Base-by-base conservation (phyloP, 352 stramenopile genomes). In the Pythium phragmitis region DNA sequence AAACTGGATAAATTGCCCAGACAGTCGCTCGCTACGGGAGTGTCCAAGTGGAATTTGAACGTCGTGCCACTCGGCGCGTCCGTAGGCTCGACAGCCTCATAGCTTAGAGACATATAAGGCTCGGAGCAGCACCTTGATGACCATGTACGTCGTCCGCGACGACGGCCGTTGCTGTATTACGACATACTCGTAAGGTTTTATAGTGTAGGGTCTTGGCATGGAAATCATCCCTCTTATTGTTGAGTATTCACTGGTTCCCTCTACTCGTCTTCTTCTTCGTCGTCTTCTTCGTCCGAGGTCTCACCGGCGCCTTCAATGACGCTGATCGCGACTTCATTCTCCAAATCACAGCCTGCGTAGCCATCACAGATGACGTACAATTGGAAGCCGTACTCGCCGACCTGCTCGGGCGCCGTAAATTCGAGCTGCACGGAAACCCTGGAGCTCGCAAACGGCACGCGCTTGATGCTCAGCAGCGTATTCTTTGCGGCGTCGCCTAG, bases 361-460 rank as follows among this genome's bases (percentile, higher is more conserved):
- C 92, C 96, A 71, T 99, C 98, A 77, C 97, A 99, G 75, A 99
- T 99, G 42, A 99, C 96, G 73, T 98, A 99, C 26, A 99, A 74
- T 60, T 97, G 96, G 60, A 99, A 89, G 21, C 94, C 82, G 74
- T 98, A 97, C 60, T 97, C 86, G 45, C 97, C 97, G 30, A 95
- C 71, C 63, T 97, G 82, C 33, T 97, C 92, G 0, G 97, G 97
- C 23, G 97, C 97, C 23, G 96, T 87, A 74, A 99, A 99, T 54
- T 99, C 92, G 42, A 99, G 72, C 57, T 91, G 79, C n/a, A 99
- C 79, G 17, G 72, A 73, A 7, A 73, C 73, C 26, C 89, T 87
- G 49, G 87, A 71, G 57, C 82, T 85, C 30, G 85, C 76, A 51
- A 99, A 88, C 30, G 91, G 97, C 45, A 99, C 89, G 57, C 97